A percentile compares a stretch with the other conserved stretches of the same genome.
These are phyloP conservation scores for Tulasnella sp. DNA, from an alignment of 768 basidiomycete genomes.

Conservation along the genomic window DNA sequence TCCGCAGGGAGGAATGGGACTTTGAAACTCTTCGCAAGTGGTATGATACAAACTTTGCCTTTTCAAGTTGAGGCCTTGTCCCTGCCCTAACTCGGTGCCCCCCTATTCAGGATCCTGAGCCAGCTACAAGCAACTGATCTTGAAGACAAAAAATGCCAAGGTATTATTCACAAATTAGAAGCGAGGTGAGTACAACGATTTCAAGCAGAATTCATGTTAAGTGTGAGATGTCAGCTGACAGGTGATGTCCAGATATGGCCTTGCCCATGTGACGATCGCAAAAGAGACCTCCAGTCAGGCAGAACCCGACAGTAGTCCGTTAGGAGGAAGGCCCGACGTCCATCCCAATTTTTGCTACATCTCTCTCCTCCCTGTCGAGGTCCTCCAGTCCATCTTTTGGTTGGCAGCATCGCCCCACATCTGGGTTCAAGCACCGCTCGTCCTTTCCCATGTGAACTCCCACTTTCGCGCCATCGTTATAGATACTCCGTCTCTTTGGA, in stretches of 20 bases:
- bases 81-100: not conserved
- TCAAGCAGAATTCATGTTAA: no score
- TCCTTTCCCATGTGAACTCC: no score
- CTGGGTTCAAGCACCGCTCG: no score
- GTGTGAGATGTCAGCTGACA: no score
- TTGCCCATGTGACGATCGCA: not conserved
- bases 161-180: no score
- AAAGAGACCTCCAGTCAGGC: not conserved
- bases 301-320: no score
- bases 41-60: not conserved
- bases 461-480: no score
- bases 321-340: not conserved
- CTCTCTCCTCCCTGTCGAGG: not conserved
- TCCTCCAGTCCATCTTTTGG: not conserved
- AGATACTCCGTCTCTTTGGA: no score
- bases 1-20: not conserved
- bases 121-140: not conserved
- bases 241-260: not conserved
- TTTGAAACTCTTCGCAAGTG: not conserved
- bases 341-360: not conserved
- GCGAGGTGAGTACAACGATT: no score
- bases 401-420: no score
- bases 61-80: not conserved
- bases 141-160: no score
- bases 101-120: not conserved